Evolutionary conservation across 805 yeast genomes (phyloP).

Genomic region (Barnettozyma wickerhamii): DNA sequence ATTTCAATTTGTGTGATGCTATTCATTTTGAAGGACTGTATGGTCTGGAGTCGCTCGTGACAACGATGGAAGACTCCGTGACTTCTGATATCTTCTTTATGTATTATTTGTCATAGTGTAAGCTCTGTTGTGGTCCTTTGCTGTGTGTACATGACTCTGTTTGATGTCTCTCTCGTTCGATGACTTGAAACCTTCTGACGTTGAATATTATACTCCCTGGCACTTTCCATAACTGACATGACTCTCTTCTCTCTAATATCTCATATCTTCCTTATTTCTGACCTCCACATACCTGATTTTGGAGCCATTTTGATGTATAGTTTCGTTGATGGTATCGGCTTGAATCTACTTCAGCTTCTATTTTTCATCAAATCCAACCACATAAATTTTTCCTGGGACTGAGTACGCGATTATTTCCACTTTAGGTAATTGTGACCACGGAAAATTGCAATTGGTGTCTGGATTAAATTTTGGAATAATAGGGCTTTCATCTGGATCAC

Average conservation of each 20-base stretch:
- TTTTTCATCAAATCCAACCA: constrained; percentile 2
- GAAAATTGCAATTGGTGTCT: not conserved
- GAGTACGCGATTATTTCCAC: constrained; percentile 1
- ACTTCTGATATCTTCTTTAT: no score
- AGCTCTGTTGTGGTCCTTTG: no score
- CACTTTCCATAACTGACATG: constrained; percentile 13
- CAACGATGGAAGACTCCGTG: no score
- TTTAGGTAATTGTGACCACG: no score
- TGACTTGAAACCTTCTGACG: not conserved
- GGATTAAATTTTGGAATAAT: no score
- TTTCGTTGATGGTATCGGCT: constrained; percentile 3
- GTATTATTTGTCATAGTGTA: no score
- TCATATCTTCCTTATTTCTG: no score
- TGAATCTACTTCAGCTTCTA: constrained; percentile 4
- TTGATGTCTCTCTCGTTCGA: not conserved
- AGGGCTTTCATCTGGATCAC: not conserved
- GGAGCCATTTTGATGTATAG: constrained; percentile 38
- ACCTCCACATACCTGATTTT: constrained; percentile 48
- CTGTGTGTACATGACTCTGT: no score
- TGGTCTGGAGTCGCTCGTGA: no score
- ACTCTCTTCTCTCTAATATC: not conserved
- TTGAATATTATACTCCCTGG: constrained; percentile 35
- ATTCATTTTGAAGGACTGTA: no score
- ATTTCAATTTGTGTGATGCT: no score
- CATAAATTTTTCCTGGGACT: not conserved